Evolutionary conservation across 176 grass and related monocot genomes (phyloP).

Genomic region (Phragmites australis): DNA sequence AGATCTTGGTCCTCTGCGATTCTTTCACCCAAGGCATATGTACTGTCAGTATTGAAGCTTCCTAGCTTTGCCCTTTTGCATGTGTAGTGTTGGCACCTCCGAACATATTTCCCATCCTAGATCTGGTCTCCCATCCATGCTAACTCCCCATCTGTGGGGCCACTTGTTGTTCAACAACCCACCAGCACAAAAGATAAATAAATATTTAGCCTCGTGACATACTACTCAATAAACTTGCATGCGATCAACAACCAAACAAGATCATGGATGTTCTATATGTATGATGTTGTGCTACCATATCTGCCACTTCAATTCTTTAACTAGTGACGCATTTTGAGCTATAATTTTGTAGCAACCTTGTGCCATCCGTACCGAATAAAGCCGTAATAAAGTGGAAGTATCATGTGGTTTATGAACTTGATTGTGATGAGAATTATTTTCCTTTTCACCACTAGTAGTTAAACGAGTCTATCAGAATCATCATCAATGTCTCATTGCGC

Average conservation of each 20-base stretch:
- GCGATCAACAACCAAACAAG: background rate
- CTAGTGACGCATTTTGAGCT: background rate
- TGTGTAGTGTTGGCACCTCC: background rate
- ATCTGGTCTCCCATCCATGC: background rate
- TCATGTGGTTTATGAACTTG: background rate
- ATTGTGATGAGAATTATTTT: conserved; percentile 2
- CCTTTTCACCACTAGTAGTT: background rate
- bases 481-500: background rate
- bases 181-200: background rate
- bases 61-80: conserved; percentile 4
- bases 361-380: conserved; percentile 4
- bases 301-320: conserved; percentile 19
- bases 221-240: background rate
- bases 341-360: background rate
- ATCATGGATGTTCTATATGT: background rate
- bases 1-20: background rate
- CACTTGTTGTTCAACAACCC: conserved; percentile 14
- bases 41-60: conserved; percentile 28
- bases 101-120: conserved; percentile 20
- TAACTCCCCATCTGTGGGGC: background rate
- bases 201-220: background rate
- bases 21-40: background rate
- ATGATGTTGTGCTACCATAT: conserved; percentile 23
- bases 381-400: background rate
- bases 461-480: background rate